Conservation (phyloP, 768 basidiomycete genomes). For the Basidioascus undulatus region DNA sequence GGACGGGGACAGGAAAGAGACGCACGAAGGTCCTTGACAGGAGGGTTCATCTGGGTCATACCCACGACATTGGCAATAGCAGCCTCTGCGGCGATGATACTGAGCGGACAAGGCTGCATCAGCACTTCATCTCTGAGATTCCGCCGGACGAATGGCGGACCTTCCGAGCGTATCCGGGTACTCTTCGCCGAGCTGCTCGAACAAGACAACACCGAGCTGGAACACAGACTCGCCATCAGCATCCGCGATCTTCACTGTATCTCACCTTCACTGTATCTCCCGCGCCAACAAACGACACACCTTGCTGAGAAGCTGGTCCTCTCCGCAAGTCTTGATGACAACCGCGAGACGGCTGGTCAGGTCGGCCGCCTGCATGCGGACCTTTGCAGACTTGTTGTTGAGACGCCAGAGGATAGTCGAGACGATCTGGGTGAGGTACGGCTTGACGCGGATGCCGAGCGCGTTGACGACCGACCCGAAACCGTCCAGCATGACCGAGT, state of each 20-base stretch:
- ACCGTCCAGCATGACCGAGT: conserved; percentile 96
- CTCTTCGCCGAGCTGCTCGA: conserved; percentile 97
- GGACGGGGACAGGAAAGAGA: conserved; percentile 12
- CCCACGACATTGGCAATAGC: conserved; percentile 99
- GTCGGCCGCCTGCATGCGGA: conserved; percentile 97
- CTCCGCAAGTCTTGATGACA: conserved; percentile 96
- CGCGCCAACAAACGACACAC: background rate
- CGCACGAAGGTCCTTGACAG: conserved; percentile 93
- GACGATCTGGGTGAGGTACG: conserved; percentile 94
- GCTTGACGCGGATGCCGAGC: conserved; percentile 83
- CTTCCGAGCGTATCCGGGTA: conserved; percentile 91
- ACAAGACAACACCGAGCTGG: conserved; percentile 68
- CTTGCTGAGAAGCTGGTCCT: conserved; percentile 83
- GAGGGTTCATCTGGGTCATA: conserved; percentile 99
- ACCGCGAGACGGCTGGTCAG: conserved; percentile 83
- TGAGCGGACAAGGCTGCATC: conserved; percentile 21
- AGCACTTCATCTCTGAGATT: too few relatives aligned
- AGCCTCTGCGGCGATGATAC: conserved; percentile 94
- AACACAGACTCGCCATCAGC: background rate
- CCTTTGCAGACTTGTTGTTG: conserved; percentile 98
- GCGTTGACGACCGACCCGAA: conserved; percentile 96
- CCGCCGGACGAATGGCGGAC: conserved; percentile 13
- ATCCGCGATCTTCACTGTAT: too few relatives aligned
- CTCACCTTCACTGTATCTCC: too few relatives aligned
- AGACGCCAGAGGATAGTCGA: conserved; percentile 97